These are phyloP conservation scores for Ceratocystis cacaofunesta DNA, from an alignment of 2,329 filamentous ascomycete species.

Conservation along the genomic window DNA sequence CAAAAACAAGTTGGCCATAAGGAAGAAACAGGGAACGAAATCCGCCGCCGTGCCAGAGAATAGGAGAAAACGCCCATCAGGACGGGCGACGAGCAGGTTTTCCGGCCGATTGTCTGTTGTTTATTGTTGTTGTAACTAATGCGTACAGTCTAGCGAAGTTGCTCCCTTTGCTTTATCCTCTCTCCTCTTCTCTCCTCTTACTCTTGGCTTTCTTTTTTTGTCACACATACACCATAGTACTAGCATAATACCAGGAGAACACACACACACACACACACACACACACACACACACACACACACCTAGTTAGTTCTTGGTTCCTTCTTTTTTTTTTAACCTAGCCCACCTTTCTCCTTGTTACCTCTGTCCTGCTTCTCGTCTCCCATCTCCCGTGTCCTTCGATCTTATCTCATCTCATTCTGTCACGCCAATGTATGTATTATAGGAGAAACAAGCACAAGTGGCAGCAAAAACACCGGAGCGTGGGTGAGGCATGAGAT, in stretches of 20 bases:
- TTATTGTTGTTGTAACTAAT: neutral
- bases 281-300: too few relatives aligned
- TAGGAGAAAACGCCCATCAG: neutral
- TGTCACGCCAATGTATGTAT: neutral
- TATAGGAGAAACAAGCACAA: too few relatives aligned
- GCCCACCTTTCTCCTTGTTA: neutral
- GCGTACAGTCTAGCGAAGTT: neutral
- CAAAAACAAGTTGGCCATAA: neutral
- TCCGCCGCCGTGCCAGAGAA: neutral
- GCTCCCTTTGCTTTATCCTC: neutral
- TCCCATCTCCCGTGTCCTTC: neutral
- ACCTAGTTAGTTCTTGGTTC: neutral
- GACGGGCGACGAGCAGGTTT: neutral
- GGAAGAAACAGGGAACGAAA: constrained; percentile 4
- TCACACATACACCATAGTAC: too few relatives aligned
- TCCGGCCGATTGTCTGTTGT: neutral
- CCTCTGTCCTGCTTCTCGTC: neutral
- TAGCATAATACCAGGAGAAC: too few relatives aligned
- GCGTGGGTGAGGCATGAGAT: neutral
- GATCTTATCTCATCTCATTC: neutral
- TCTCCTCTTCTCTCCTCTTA: neutral
- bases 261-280: too few relatives aligned
- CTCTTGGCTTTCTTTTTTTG: neutral
- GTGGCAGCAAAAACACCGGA: neutral
- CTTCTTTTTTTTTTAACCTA: neutral